Percentiles rank a stretch among this genome's conserved stretches.
Evolutionary conservation across 805 yeast genomes (phyloP).

Genomic region (Teunomyces atbi): DNA sequence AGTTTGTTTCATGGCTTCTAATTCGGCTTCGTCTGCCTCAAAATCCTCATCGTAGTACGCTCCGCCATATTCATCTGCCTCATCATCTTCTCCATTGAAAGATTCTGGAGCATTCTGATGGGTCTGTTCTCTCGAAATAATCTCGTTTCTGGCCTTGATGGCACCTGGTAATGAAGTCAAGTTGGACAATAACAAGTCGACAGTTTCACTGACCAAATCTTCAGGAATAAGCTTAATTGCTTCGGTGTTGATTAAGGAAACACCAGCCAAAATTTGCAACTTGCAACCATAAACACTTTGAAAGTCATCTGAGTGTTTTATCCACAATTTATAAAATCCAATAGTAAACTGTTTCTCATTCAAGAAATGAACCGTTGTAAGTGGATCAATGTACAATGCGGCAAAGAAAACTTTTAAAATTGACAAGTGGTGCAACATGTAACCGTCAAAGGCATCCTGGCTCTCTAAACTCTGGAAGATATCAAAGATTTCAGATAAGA

Average conservation of each 20-base stretch:
- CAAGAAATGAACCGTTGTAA: conserved; percentile 33
- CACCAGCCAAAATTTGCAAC: conserved; percentile 48
- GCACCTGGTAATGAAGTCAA: conserved; percentile 49
- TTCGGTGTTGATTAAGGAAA: conserved; percentile 37
- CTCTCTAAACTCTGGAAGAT: conserved; percentile 34
- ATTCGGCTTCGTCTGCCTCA: conserved; percentile 69
- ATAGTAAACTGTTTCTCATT: conserved; percentile 36
- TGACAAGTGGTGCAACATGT: conserved; percentile 42
- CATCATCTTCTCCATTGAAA: conserved; percentile 22
- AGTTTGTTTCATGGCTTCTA: conserved; percentile 79
- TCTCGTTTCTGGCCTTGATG: conserved; percentile 44
- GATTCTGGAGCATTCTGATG: conserved; percentile 24
- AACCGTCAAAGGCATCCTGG: conserved; percentile 42
- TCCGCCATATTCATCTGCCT: conserved; percentile 31
- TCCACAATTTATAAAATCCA: conserved; percentile 46
- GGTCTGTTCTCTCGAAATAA: conserved; percentile 40
- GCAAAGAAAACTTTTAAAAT: conserved; percentile 45
- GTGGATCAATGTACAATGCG: conserved; percentile 38
- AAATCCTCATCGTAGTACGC: conserved; percentile 26
- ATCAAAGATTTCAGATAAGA: conserved; percentile 32
- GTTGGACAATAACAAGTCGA: conserved; percentile 39
- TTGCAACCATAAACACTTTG: conserved; percentile 57
- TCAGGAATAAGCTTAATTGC: conserved; percentile 28
- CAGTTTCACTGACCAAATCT: conserved; percentile 36
- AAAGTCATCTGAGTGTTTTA: conserved; percentile 44